Evolutionary conservation across 352 stramenopile species (phyloP), one percentile per base, ranked within the genome.

Genomic region (Hyphochytrium catenoides): DNA sequence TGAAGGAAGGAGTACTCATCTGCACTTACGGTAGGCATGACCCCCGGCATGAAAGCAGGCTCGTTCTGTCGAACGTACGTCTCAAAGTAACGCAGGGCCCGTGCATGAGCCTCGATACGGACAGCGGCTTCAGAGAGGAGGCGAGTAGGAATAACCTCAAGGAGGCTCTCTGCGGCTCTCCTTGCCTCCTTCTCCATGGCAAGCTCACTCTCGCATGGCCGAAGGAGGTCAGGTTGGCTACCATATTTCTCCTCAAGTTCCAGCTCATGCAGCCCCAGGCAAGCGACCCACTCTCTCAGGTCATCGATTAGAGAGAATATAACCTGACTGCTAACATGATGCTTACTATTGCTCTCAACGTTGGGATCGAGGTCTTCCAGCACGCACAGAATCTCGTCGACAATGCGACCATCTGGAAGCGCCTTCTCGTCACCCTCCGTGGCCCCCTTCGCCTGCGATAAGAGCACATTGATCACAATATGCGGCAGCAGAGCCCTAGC

Each of bases 221-320:
- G 53, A 15, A 30, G 15, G 26, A 30, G 26, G n/a, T n/a, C n/a
- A n/a, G n/a, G n/a, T n/a, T n/a, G n/a, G n/a, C n/a, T n/a, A n/a
- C n/a, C n/a, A n/a, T n/a, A n/a, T n/a, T n/a, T n/a, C n/a, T n/a
- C n/a, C n/a, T n/a, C n/a, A n/a, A n/a, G n/a, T n/a, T n/a, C n/a
- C n/a, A n/a, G n/a, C n/a, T n/a, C n/a, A n/a, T n/a, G n/a, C n/a
- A n/a, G n/a, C n/a, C n/a, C n/a, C n/a, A n/a, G n/a, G n/a, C n/a
- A n/a, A n/a, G n/a, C n/a, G 11, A 85, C 56, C 70, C 70, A 85
- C 9, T 85, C 67, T 40, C 81, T 85, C 5, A 85, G 43, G 27
- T 82, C 67, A 48, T 85, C 70, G 14, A 85, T 63, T 1, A 64
- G 76, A 8, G 67, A 72, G 31, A 85, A 75, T 41, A 85, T 73